Evolutionary conservation across 768 basidiomycete species (phyloP).

Genomic region (Royoungia palumana): DNA sequence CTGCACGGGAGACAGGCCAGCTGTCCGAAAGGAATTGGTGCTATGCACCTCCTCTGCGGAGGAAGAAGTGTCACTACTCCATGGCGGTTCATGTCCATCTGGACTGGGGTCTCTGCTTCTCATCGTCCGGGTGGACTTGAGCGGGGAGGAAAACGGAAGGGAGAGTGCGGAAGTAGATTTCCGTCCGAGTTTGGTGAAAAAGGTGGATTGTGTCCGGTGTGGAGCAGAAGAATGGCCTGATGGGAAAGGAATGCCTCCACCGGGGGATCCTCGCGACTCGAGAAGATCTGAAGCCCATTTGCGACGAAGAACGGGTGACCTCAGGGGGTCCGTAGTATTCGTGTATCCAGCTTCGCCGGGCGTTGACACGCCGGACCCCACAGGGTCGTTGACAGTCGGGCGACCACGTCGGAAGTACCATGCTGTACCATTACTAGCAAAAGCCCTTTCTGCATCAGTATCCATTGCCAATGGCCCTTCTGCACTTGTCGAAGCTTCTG

Average conservation of each 20-base stretch:
- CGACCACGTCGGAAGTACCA: slow-evolving; percentile 55
- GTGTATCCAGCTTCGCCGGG: slow-evolving; percentile 29
- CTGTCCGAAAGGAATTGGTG: slow-evolving; percentile 5
- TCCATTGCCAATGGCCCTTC: slow-evolving; percentile 69
- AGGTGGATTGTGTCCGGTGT: slow-evolving; percentile 25
- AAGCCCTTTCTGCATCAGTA: slow-evolving; percentile 75
- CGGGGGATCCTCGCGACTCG: slow-evolving; percentile 26
- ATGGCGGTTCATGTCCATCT: slow-evolving; percentile 36
- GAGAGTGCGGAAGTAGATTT: slow-evolving; percentile 45
- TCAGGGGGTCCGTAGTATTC: slow-evolving; percentile 36
- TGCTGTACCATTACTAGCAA: slow-evolving; percentile 48
- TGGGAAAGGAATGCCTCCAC: slow-evolving; percentile 12
- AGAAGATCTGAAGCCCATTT: slow-evolving; percentile 48
- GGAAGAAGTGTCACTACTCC: slow-evolving; percentile 59
- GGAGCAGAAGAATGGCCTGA: slow-evolving; percentile 5
- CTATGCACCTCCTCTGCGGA: slow-evolving; percentile 42
- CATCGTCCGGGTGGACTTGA: slow-evolving; percentile 20
- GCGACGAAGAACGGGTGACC: slow-evolving; percentile 41
- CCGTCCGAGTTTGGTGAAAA: slow-evolving; percentile 42
- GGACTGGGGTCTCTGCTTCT: slow-evolving; percentile 27
- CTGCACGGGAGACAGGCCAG: slow-evolving; percentile 6
- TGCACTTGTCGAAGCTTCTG: slow-evolving; percentile 31
- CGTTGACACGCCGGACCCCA: slow-evolving; percentile 34
- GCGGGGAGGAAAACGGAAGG: slow-evolving; percentile 33
- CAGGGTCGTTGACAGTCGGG: slow-evolving; percentile 19